phyloP scores from a whole-genome alignment of 352 stramenopile species.

The Globisporangium spinosum region DNA sequence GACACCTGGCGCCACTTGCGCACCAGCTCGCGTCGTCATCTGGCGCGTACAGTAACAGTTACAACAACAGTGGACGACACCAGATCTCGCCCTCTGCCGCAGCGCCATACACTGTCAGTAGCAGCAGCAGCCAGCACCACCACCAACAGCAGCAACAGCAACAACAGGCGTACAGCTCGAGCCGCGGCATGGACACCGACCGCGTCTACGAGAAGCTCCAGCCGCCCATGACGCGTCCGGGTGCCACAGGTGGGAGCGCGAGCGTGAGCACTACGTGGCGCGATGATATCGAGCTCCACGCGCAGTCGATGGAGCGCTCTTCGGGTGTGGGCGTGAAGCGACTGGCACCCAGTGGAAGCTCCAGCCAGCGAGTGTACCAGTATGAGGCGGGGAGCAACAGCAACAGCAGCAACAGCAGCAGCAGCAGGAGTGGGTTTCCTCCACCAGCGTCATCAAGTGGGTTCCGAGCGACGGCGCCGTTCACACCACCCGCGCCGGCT shows the following conservation, averaged over 20 bases:
- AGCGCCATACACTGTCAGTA: neutral
- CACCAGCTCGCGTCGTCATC: neutral
- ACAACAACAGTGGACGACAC: neutral
- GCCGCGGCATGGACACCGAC: slow-evolving; percentile 11
- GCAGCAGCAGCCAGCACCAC: neutral
- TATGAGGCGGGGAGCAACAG: neutral
- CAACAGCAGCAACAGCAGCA: neutral
- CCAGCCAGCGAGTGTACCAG: neutral
- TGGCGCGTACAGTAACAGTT: neutral
- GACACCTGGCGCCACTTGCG: neutral
- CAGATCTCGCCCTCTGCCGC: neutral
- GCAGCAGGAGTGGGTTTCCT: neutral
- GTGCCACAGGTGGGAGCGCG: neutral
- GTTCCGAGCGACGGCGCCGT: neutral
- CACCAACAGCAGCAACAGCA: slow-evolving; percentile 2
- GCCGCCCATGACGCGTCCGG: neutral
- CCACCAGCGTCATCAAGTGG: neutral
- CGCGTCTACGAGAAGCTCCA: slow-evolving; percentile 14
- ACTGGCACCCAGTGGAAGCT: neutral
- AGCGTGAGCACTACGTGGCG: slow-evolving; percentile 10
- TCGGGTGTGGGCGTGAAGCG: slow-evolving; percentile 7
- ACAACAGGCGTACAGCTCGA: neutral
- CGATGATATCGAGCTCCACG: slow-evolving; percentile 13
- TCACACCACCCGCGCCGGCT: neutral
- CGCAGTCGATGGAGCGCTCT: neutral